Conservation (phyloP, 1,139 yeast species). For the Hemisphaericaspora subhashii region DNA sequence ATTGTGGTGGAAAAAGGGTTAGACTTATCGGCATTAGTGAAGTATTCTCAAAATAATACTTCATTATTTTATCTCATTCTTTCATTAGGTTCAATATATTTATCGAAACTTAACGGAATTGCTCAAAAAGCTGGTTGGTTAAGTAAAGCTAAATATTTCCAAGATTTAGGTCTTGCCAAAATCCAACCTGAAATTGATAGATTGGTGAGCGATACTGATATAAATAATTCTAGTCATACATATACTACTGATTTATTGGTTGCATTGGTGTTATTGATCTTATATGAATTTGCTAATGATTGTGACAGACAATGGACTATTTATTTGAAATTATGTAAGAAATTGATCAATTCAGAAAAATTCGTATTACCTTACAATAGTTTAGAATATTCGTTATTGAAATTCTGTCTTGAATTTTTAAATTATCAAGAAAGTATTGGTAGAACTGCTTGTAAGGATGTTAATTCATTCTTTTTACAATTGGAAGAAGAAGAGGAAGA, state of each 20-base stretch:
- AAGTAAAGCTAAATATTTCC: slow-evolving; percentile 19
- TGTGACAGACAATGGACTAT: slow-evolving; percentile 27
- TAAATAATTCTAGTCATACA: slow-evolving; percentile 1
- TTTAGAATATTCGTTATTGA: slow-evolving; percentile 23
- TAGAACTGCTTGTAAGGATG: slow-evolving; percentile 34
- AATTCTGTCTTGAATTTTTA: slow-evolving; percentile 28
- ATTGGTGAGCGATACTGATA: slow-evolving; percentile 8
- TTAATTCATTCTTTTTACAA: slow-evolving; percentile 24
- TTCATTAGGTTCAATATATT: slow-evolving; percentile 27
- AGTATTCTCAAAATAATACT: slow-evolving; percentile 24
- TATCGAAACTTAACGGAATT: slow-evolving; percentile 19
- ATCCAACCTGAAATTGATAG: slow-evolving; percentile 13
- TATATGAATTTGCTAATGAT: slow-evolving; percentile 31
- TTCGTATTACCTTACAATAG: slow-evolving; percentile 17
- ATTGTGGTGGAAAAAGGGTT: slow-evolving; percentile 26
- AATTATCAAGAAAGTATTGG: slow-evolving; percentile 35
- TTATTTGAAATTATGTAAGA: slow-evolving; percentile 24
- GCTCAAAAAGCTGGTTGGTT: slow-evolving; percentile 19
- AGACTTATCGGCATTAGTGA: slow-evolving; percentile 22
- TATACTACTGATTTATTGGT: slow-evolving; percentile 21
- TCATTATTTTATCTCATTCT: slow-evolving; percentile 27
- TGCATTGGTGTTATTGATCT: slow-evolving; percentile 24
- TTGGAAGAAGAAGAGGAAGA: slow-evolving; percentile 17
- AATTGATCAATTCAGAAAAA: slow-evolving; percentile 17
- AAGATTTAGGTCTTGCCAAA: slow-evolving; percentile 18